Conservation (phyloP, 2,329 filamentous ascomycete genomes). For the Diaporthe caulivora region DNA sequence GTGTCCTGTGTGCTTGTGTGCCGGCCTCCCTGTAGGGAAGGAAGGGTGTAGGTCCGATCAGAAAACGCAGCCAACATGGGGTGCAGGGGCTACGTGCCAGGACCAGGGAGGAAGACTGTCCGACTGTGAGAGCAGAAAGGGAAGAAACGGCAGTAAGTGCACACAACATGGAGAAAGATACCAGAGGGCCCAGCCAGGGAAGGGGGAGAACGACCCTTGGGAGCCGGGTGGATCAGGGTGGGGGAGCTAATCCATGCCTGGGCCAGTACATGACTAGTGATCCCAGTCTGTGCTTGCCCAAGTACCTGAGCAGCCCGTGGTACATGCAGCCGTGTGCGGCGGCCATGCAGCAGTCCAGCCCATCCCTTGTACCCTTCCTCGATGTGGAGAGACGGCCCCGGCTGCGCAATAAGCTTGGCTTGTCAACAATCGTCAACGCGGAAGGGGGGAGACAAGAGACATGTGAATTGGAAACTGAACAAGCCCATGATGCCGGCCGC, state of each 20-base stretch:
- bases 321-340: background rate
- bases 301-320: conserved; percentile 14
- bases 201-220: conserved; percentile 20
- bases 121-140: background rate
- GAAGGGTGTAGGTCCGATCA: conserved; percentile 28
- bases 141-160: no score
- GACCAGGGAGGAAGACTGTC: no score
- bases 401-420: conserved; percentile 19
- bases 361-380: conserved; percentile 13
- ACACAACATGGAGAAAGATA: background rate
- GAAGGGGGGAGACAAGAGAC: background rate
- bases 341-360: conserved; percentile 4
- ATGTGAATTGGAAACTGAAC: conserved; percentile 10
- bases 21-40: no score
- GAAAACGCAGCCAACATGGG: conserved; percentile 23
- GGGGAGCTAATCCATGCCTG: conserved; percentile 20
- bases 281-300: conserved; percentile 15
- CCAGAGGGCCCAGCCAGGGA: conserved; percentile 2
- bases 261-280: conserved; percentile 25
- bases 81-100: background rate
- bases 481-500: conserved; percentile 15
- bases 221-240: conserved; percentile 18
- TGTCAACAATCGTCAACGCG: conserved; percentile 8
- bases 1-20: background rate
- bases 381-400: conserved; percentile 13